Evolutionary conservation across 768 basidiomycete species (phyloP).

Genomic region (Leccinum pellstonianum): DNA sequence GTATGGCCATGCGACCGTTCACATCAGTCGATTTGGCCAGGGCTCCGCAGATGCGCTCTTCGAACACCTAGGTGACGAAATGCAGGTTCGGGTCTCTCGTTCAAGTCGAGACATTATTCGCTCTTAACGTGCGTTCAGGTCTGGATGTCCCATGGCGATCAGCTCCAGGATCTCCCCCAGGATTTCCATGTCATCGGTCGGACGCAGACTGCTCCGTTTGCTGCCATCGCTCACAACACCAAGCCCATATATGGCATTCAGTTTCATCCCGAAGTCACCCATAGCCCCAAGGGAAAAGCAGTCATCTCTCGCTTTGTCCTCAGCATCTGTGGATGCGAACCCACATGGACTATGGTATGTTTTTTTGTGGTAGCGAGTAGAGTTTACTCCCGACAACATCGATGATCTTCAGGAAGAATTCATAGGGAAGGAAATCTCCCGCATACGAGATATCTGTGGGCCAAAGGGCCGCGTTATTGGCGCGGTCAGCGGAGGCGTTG

Average conservation of each 20-base stretch:
- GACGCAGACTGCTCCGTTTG: constrained; percentile 86
- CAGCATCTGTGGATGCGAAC: constrained; percentile 76
- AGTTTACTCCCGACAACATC: not conserved
- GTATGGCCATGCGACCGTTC: constrained; percentile 87
- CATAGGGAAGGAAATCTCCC: constrained; percentile 92
- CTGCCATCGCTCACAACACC: constrained; percentile 87
- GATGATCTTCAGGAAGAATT: constrained; percentile 74
- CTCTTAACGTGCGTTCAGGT: constrained; percentile 55
- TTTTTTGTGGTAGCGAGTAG: constrained; percentile 6
- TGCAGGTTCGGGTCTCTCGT: constrained; percentile 59
- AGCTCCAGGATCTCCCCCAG: constrained; percentile 75
- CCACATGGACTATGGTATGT: constrained; percentile 91
- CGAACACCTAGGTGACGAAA: constrained; percentile 79
- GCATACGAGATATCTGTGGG: constrained; percentile 94
- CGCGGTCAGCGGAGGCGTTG: constrained; percentile 96
- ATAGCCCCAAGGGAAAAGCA: constrained; percentile 85
- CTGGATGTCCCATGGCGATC: constrained; percentile 99
- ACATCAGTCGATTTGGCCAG: constrained; percentile 62
- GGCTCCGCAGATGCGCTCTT: constrained; percentile 74
- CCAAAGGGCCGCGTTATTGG: constrained; percentile 95
- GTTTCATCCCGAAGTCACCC: constrained; percentile 98
- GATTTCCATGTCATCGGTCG: constrained; percentile 87
- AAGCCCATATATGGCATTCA: constrained; percentile 95
- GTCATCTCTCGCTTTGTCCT: constrained; percentile 84
- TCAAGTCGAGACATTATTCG: not conserved